A percentile compares a stretch with the other conserved stretches of the same genome.
These are phyloP conservation scores for Physaria fendleri DNA, from an alignment of 345 rosid genomes.

Conservation along the genomic window DNA sequence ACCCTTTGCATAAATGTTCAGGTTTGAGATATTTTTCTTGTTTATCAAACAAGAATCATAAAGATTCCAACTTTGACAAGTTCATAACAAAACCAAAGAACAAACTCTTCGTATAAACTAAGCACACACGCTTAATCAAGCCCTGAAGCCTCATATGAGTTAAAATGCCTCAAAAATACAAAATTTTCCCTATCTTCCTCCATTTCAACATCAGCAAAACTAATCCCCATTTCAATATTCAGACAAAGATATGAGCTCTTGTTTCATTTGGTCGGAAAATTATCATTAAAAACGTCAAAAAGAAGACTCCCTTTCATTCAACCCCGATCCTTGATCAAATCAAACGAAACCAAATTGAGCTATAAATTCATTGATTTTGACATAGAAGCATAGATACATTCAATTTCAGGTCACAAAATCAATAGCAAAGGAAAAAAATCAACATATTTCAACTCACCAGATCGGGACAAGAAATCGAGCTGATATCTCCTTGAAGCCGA, in stretches of 20 bases:
- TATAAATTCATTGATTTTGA: background rate
- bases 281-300: background rate
- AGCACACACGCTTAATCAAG: conserved; percentile 1
- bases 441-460: conserved; percentile 69
- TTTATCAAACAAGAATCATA: conserved; percentile 18
- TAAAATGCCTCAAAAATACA: background rate
- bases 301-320: background rate
- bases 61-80: conserved; percentile 10
- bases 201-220: background rate
- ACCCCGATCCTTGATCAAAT: background rate
- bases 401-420: background rate
- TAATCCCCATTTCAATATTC: background rate
- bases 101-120: background rate
- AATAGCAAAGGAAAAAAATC: too few species aligned
- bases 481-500: conserved; percentile 79
- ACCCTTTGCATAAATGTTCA: background rate
- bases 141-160: background rate
- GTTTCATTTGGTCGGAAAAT: background rate
- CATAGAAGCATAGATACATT: background rate
- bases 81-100: background rate
- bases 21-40: conserved; percentile 15
- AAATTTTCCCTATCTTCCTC: background rate
- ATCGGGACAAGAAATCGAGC: conserved; percentile 77
- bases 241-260: conserved; percentile 1
- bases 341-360: background rate